phyloP scores from a whole-genome alignment of 495 filamentous ascomycete genomes.

The Trichoderma gamsii region DNA sequence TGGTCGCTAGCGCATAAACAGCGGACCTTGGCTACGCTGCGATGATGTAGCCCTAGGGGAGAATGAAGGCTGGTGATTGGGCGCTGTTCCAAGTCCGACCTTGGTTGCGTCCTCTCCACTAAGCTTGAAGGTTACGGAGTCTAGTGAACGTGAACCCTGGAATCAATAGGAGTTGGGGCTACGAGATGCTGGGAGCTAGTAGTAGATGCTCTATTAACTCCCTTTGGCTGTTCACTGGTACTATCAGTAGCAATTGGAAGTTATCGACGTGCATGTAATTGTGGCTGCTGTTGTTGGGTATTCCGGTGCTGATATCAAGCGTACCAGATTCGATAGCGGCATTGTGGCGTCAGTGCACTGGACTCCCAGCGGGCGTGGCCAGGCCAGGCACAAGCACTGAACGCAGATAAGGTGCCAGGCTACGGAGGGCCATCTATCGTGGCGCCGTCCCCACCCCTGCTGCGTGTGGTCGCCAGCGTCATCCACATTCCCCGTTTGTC shows the following conservation, averaged over 20 bases:
- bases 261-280: too few species aligned
- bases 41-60: background rate
- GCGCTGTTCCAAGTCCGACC: background rate
- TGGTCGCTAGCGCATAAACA: background rate
- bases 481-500: conserved; percentile 8
- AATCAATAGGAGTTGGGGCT: too few species aligned
- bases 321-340: too few species aligned
- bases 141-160: background rate
- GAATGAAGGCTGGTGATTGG: background rate
- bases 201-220: too few species aligned
- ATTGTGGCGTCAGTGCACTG: too few species aligned
- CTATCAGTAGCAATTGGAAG: too few species aligned
- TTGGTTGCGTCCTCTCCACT: background rate
- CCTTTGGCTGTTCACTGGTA: too few species aligned
- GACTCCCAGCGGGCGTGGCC: background rate
- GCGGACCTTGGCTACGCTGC: background rate
- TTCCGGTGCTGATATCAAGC: too few species aligned
- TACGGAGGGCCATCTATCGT: background rate
- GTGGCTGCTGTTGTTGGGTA: too few species aligned
- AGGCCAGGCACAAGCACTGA: background rate
- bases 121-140: background rate
- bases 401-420: background rate
- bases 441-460: background rate
- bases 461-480: background rate
- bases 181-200: too few species aligned